These are phyloP conservation scores for Penicillium cinerascens DNA, from an alignment of 495 filamentous ascomycete species.

Conservation along the genomic window DNA sequence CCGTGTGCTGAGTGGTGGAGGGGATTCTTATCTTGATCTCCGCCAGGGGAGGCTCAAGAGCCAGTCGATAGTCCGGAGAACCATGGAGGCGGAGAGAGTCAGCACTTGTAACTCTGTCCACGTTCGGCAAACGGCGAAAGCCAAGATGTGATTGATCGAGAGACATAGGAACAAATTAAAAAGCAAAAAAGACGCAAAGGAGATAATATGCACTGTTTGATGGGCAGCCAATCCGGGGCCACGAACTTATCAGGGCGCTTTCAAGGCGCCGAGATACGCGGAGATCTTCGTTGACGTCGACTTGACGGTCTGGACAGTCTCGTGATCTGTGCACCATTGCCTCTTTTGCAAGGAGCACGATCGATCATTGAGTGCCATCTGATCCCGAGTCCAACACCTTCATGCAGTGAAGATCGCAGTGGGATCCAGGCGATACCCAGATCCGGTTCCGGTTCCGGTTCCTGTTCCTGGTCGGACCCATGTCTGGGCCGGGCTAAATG, in stretches of 20 bases:
- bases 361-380: constrained; percentile 11
- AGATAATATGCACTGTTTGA: neutral
- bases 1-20: constrained; percentile 16
- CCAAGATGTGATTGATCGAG: too few relatives aligned
- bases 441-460: neutral
- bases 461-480: neutral
- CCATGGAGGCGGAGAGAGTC: neutral
- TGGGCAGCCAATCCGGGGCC: constrained; percentile 8
- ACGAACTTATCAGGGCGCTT: constrained; percentile 5
- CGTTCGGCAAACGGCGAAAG: too few relatives aligned
- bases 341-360: constrained; percentile 2
- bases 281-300: neutral
- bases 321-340: too few relatives aligned
- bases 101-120: neutral
- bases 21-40: constrained; percentile 33
- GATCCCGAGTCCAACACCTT: neutral
- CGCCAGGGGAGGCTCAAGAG: constrained; percentile 21
- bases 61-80: constrained; percentile 14
- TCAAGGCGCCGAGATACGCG: constrained; percentile 13
- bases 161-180: neutral
- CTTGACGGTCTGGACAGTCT: neutral
- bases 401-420: neutral
- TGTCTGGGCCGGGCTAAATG: neutral
- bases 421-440: too few relatives aligned
- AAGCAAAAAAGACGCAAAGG: neutral